Base-by-base conservation (phyloP, 2,329 filamentous ascomycete genomes). In the Dactylonectria macrodidyma region DNA sequence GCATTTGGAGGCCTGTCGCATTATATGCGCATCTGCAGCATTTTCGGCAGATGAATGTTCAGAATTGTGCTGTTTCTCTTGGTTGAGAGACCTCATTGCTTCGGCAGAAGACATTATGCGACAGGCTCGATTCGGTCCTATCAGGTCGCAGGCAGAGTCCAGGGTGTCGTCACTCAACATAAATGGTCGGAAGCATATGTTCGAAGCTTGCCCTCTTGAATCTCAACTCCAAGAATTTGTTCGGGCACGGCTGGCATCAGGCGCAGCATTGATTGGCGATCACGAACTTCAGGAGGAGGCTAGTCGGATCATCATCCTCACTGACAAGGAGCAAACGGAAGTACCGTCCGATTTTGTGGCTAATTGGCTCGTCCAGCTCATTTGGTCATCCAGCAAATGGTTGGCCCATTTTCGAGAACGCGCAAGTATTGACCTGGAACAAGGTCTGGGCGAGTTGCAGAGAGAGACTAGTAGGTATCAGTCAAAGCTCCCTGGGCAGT, bases 1-100 rank as follows among this genome's bases (percentile, higher is more conserved):
- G 22, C 56, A 61, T 3, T 30, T 67, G 5, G 67, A 69, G 26
- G 67, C 67, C 6, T 66, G 63, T 38, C 59, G 67, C 48, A 67
- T 69, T 7, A 55, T 69, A 5, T 50, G 66, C 24, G 59, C 73
- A 1, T 73, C 74, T 0, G 73, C 76, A 24, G 66, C 68, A 7
- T 60, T 59, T 5, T 68, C 63, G 8, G 69, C 69, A 0, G 65
- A 69, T 44, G 38, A 6, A 16, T 7, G 12, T 14, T 12, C 14
- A 7, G 14, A 44, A 14, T 3, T n/a, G 7, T 44, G 2, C 14
- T 16, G 38, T 5, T 44, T 16, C 3, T 44, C 38, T 7, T 44
- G 38, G 38, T 44, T 44, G 14, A 44, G 12, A 44, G 38, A 44
- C 38, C 38, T 44, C 12, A 44, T 44, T n/a, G 65, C 47, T 71